Conservation (phyloP, 345 rosid genomes). For the Acer campestre region DNA sequence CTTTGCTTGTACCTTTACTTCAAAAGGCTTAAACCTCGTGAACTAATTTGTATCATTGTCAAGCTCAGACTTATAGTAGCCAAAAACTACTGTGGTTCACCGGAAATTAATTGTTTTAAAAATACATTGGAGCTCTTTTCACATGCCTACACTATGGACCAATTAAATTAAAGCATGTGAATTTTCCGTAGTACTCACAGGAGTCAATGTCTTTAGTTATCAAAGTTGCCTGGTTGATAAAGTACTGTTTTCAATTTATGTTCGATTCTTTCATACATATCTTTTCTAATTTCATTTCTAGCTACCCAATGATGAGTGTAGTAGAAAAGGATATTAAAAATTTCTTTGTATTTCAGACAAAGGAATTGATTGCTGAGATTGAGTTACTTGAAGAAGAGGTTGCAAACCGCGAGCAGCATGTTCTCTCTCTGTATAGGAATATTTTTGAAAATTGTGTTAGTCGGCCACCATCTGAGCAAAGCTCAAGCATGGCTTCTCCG, state of each 20-base stretch:
- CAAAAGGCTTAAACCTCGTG: neutral
- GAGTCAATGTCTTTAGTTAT: neutral
- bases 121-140: neutral
- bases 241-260: neutral
- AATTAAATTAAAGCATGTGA: neutral
- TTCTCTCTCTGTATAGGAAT: conserved; percentile 75
- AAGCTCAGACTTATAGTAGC: neutral
- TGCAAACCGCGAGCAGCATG: conserved; percentile 74
- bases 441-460: conserved; percentile 66
- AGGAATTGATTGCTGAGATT: conserved; percentile 79
- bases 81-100: neutral
- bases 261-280: neutral
- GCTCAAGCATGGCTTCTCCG: conserved; percentile 68
- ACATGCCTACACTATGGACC: neutral
- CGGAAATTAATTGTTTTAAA: neutral
- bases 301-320: neutral
- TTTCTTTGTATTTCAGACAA: conserved; percentile 49
- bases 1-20: neutral
- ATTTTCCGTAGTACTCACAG: neutral
- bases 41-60: neutral
- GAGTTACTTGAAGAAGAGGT: conserved; percentile 89
- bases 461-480: conserved; percentile 60
- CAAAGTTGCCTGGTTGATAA: neutral
- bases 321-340: conserved; percentile 14
- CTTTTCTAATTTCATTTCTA: neutral